Conservation (phyloP, 1,284 basidiomycete species). For the Ceratobasidium sp. region DNA sequence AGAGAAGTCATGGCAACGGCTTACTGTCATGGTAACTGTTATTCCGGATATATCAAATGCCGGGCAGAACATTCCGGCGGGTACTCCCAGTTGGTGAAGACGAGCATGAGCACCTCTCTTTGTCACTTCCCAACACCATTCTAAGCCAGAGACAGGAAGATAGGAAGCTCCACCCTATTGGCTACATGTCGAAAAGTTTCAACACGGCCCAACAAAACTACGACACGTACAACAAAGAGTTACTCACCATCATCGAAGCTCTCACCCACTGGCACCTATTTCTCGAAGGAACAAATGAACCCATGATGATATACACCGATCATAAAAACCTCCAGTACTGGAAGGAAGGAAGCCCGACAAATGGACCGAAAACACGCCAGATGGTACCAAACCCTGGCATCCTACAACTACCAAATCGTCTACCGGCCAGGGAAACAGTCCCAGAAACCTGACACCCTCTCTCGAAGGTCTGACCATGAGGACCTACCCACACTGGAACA, state of each 20-base stretch:
- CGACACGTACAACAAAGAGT: slow-evolving; percentile 56
- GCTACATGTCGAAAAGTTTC: slow-evolving; percentile 19
- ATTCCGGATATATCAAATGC: too few relatives aligned
- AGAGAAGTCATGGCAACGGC: too few relatives aligned
- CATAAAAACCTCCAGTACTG: slow-evolving; percentile 54
- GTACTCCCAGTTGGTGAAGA: too few relatives aligned
- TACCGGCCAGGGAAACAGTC: slow-evolving; percentile 6
- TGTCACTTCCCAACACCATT: too few relatives aligned
- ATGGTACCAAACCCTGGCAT: slow-evolving; percentile 51
- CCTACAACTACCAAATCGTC: slow-evolving; percentile 52
- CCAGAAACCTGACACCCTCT: slow-evolving; percentile 50
- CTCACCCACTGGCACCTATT: slow-evolving; percentile 52
- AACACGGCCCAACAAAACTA: slow-evolving; percentile 56
- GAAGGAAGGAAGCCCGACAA: slow-evolving; percentile 47
- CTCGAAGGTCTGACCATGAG: not conserved
- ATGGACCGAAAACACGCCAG: slow-evolving; percentile 52
- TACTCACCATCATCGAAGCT: slow-evolving; percentile 50
- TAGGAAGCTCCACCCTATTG: slow-evolving; percentile 22
- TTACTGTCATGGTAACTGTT: too few relatives aligned
- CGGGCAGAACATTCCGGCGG: too few relatives aligned
- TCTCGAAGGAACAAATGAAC: slow-evolving; percentile 49
- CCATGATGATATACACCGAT: slow-evolving; percentile 51
- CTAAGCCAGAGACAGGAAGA: slow-evolving; percentile 29
- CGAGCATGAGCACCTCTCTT: too few relatives aligned
- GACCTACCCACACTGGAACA: not conserved